Base-by-base conservation (phyloP, 345 rosid genomes). In the Melaleuca alternifolia region DNA sequence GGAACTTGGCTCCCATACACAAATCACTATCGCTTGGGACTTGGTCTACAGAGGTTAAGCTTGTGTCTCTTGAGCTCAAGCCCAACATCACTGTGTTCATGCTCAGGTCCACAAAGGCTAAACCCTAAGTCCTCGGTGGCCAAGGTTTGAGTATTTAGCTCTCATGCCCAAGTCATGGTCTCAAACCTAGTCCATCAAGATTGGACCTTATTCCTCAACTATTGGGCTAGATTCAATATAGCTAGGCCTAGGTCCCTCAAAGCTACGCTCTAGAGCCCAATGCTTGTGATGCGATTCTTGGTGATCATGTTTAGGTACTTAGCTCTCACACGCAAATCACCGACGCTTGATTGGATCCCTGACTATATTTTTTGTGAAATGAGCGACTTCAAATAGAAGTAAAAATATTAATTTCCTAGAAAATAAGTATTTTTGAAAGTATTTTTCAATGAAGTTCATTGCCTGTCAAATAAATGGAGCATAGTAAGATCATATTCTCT, bases 11-110 rank as follows among this genome's bases (percentile, higher is more conserved):
- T 65, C 12, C 16, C 0, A 3, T 2, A 9, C 41, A 7, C 7
- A 33, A 4, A 6, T 57, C 3, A 0, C 0, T 0, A 0, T 0
- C 11, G 16, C 33, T 57, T 57, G 2, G 46, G 5, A 11, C 1
- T 41, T 6, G 20, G 20, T 61, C 41, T 0, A 14, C 4, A 1
- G 30, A 28, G 33, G 41, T 2, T 28, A 61, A 0, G 75, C 37
- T 61, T 10, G 14, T 14, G 75, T 62, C 21, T 7, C 75, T 14
- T 7, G 2, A 62, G 76, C 8, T 28, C 3, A 5, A 30, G 3
- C 76, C 8, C 23, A 2, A 5, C n/a, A 11, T 54, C 6, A 41
- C 41, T 4, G 4, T 10, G 10, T 54, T 0, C 7, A 0, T 3
- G 56, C 23, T 1, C 23, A 0, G 2, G n/a, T 54, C 24, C n/a